Evolutionary conservation across 495 filamentous ascomycete genomes (phyloP), one percentile per base, ranked within the genome.

Genomic region (Neurospora sp.): DNA sequence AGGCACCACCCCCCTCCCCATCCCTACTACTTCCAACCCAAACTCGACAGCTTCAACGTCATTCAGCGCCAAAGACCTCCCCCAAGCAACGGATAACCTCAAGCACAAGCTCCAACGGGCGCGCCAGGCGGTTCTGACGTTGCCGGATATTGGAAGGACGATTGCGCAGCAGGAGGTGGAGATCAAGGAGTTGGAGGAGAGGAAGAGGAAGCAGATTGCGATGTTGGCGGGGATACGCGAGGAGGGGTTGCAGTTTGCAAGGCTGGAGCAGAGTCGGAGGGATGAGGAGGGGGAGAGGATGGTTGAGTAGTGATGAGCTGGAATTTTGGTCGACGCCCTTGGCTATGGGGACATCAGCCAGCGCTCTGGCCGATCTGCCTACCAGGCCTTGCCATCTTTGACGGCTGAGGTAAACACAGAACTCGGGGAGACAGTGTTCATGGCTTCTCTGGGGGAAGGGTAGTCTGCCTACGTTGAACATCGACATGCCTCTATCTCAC

Each of bases 51-150:
- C 65, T 42, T 39, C 70, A 39, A 68, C 61, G 8, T 12, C 76
- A 44, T 86, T 96, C 39, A 88, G 90, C 53, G 87, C 91, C 47
- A 96, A 97, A 80, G 90, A 94, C 73, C 87, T 98, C 31, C 87
- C 90, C 10, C 86, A 89, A 1, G 92, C 90, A 47, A 90, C 91
- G 4, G 91, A 91, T 73, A 86, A 86, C 18, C 83, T 99, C 73
- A 92, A 90, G 77, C 89, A 93, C 80, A 91, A 92, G 79, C 87
- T 98, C 70, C 90, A 93, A 77, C 91, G 89, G 74, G 95, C 94
- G 69, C 86, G 91, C 20, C 82, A 75, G 9, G 89, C 90, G 45
- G 85, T 97, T 14, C 85, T 88, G 72, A 82, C 82, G 70, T 82
- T 98, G 74, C 92, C 92, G 14, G 94, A 96, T 82, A 85, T 96